Evolutionary conservation across 2,329 filamentous ascomycete genomes (phyloP).

Genomic region (Daldinia eschscholtzii): DNA sequence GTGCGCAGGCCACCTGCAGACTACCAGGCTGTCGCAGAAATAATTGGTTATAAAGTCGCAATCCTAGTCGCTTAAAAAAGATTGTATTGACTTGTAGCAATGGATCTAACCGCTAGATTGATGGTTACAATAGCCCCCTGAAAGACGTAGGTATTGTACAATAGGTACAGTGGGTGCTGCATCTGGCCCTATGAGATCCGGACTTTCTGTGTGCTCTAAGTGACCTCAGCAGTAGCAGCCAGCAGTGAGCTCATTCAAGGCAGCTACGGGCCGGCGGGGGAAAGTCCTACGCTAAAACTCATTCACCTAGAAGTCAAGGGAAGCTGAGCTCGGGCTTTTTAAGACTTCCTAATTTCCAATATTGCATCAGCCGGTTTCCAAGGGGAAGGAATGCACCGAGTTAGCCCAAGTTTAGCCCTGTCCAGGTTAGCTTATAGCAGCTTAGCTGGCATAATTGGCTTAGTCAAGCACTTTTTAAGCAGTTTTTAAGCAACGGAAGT

Average conservation of each 20-base stretch:
- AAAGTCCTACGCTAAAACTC: background rate
- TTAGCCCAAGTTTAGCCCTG: slow-evolving; percentile 44
- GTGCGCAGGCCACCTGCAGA: slow-evolving; percentile 27
- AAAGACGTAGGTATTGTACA: slow-evolving; percentile 31
- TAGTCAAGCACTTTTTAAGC: slow-evolving; percentile 1
- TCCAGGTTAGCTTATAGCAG: slow-evolving; percentile 27
- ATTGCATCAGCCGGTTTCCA: slow-evolving; percentile 52
- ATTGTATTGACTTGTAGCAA: slow-evolving; percentile 29
- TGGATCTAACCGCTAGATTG: slow-evolving; percentile 41
- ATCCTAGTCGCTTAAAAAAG: slow-evolving; percentile 18
- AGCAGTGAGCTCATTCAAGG: slow-evolving; percentile 10
- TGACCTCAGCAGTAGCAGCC: background rate
- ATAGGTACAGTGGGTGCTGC: slow-evolving; percentile 15
- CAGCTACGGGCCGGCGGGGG: background rate
- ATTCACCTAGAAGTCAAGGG: slow-evolving; percentile 24
- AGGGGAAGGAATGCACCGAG: slow-evolving; percentile 52
- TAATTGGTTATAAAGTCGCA: slow-evolving; percentile 27
- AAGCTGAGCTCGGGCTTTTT: slow-evolving; percentile 49
- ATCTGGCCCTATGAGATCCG: slow-evolving; percentile 44
- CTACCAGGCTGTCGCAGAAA: slow-evolving; percentile 11
- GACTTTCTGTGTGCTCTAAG: slow-evolving; percentile 4
- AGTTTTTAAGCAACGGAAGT: slow-evolving; percentile 12
- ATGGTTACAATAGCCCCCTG: slow-evolving; percentile 31
- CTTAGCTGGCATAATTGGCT: slow-evolving; percentile 4
- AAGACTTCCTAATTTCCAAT: slow-evolving; percentile 39